These are phyloP conservation scores for Xerocomellus chrysenteron DNA, from an alignment of 768 basidiomycete genomes.

Conservation along the genomic window DNA sequence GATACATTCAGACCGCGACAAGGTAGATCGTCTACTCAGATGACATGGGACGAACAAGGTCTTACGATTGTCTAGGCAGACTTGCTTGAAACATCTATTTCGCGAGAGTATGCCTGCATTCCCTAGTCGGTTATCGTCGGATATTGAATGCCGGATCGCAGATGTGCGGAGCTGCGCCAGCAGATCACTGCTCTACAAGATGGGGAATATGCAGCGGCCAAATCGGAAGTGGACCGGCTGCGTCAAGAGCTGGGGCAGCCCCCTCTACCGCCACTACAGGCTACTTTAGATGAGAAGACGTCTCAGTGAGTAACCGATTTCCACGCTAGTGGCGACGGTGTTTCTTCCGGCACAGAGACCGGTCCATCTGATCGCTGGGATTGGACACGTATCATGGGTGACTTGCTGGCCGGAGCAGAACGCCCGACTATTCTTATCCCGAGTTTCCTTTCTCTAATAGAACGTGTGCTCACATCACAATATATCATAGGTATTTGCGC, in stretches of 20 bases:
- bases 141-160: slow-evolving; percentile 29
- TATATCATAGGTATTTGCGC: slow-evolving; percentile 50
- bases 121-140: not conserved
- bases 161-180: slow-evolving; percentile 62
- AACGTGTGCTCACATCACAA: slow-evolving; percentile 18
- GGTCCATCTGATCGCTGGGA: slow-evolving; percentile 1
- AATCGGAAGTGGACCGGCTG: slow-evolving; percentile 73
- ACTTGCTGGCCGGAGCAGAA: not conserved
- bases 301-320: slow-evolving; percentile 42
- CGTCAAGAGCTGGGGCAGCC: slow-evolving; percentile 75
- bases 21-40: slow-evolving; percentile 35
- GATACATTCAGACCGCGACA: slow-evolving; percentile 83
- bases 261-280: slow-evolving; percentile 69
- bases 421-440: not conserved
- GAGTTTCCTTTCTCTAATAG: not conserved
- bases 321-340: slow-evolving; percentile 10
- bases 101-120: slow-evolving; percentile 56
- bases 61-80: slow-evolving; percentile 49
- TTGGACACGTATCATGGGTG: slow-evolving; percentile 2
- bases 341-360: slow-evolving; percentile 3
- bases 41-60: slow-evolving; percentile 1
- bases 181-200: slow-evolving; percentile 70
- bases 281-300: slow-evolving; percentile 69
- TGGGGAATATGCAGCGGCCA: slow-evolving; percentile 73
- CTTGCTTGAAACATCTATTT: slow-evolving; percentile 62